Conservation (phyloP, 768 basidiomycete genomes). For the Rhodotorula babjevae region DNA sequence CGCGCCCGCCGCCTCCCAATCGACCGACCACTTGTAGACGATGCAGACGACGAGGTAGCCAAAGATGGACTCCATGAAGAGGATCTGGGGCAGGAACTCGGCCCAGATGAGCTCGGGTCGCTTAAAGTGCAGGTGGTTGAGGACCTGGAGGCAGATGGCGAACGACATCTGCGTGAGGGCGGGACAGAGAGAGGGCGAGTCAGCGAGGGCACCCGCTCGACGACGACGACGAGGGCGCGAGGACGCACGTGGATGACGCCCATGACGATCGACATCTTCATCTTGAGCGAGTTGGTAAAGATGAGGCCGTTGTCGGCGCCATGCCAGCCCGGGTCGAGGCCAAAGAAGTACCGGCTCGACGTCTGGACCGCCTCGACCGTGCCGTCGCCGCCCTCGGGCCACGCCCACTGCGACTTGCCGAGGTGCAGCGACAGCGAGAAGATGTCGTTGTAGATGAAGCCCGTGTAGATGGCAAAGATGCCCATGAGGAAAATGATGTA, state of each 20-base stretch:
- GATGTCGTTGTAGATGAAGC: constrained; percentile 97
- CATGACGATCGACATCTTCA: constrained; percentile 97
- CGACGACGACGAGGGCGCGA: not conserved
- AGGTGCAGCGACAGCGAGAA: constrained; percentile 83
- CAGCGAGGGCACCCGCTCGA: not conserved
- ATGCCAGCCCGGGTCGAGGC: constrained; percentile 93
- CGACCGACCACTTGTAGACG: constrained; percentile 85
- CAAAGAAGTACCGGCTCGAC: constrained; percentile 80
- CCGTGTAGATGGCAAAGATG: constrained; percentile 64
- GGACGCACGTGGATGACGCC: constrained; percentile 85
- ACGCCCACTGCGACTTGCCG: constrained; percentile 86
- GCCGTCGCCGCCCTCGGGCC: constrained; percentile 54
- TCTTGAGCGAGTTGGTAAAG: constrained; percentile 98
- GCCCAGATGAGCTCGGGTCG: constrained; percentile 78
- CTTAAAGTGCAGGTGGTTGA: constrained; percentile 92
- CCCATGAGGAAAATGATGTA: constrained; percentile 99
- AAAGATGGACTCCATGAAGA: constrained; percentile 96
- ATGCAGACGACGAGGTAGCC: constrained; percentile 51
- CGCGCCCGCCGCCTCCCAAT: constrained; percentile 70
- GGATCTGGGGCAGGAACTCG: constrained; percentile 94
- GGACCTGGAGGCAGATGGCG: constrained; percentile 88
- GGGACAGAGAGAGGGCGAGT: too few relatives aligned
- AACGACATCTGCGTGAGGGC: constrained; percentile 83
- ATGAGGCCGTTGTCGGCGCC: constrained; percentile 83
- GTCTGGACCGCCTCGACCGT: constrained; percentile 53